Base-by-base conservation (phyloP, 1,284 basidiomycete genomes). In the Ceratobasidium theobromae region DNA sequence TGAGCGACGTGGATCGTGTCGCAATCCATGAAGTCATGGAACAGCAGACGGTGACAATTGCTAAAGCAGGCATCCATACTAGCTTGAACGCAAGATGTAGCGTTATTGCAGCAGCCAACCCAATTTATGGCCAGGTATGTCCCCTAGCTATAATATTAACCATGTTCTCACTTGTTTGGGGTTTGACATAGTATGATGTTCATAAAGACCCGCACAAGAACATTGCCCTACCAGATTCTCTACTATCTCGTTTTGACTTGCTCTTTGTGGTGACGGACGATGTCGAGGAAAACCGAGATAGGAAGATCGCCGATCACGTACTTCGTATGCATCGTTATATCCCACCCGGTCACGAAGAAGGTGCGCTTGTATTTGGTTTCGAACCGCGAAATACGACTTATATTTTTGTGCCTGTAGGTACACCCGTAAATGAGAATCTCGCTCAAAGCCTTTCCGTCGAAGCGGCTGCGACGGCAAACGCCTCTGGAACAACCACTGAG, bases 1-100 rank as follows among this genome's bases (percentile, higher is more conserved):
- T 99, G 96, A 95, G 92, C 32, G 97, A 99, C 73, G 84, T 98
- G 70, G 96, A 99, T 79, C 87, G 97, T 72, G 96, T 98, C n/a
- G 96, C 97, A 30, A 99, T 99, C 72, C 97, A 99, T 79, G 97
- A 99, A 86, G 97, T 98, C 73, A 99, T 99, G 97, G 96, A 99
- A 76, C 94, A 97, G 77, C 96, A 98, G 76, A 99, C 97, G 0
- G 95, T 99, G 58, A 98, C 97, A 0, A 99, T 99, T 71, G 97
- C 97, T 67, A 99, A 99, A 75, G 97, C 97, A 11, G 97, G 97
- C 69, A 99, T 99, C 71, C 96, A 98, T 77, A 99, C 97, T 0
- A 95, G 91, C 73, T 82, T 99, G 71, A 99, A 99, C 77, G 97
- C 97, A 3, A 86, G 97, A 43, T 99, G 96, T 77, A 97, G 93